Percentiles rank a stretch among this genome's conserved stretches.
Evolutionary conservation across 148 eudicot genomes (phyloP).

Genomic region (Pharnaceum exiguum): DNA sequence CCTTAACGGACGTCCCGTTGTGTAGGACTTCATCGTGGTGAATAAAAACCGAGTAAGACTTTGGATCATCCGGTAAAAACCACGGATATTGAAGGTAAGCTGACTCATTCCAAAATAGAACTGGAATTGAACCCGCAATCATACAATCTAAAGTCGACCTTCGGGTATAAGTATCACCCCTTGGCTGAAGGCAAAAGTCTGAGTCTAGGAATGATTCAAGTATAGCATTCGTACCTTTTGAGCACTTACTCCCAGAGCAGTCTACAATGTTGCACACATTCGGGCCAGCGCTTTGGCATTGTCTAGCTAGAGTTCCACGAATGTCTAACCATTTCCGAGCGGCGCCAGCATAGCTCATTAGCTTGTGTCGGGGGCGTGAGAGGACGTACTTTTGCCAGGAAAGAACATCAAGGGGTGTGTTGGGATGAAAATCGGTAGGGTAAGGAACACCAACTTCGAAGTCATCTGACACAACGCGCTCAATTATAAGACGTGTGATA

Average conservation of each 20-base stretch:
- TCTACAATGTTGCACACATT: constrained; percentile 68
- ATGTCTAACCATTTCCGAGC: constrained; percentile 62
- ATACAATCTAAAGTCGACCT: constrained; percentile 89
- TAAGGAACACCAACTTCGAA: constrained; percentile 68
- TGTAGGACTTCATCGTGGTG: constrained; percentile 64
- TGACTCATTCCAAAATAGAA: constrained; percentile 81
- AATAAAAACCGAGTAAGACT: constrained; percentile 85
- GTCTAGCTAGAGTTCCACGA: constrained; percentile 49
- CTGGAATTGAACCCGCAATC: constrained; percentile 93
- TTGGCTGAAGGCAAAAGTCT: constrained; percentile 78
- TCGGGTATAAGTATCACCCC: constrained; percentile 86
- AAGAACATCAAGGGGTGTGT: constrained; percentile 18
- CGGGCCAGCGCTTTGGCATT: constrained; percentile 43
- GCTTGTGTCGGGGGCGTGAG: constrained; percentile 29
- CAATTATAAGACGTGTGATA: constrained; percentile 54
- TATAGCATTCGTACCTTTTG: constrained; percentile 52
- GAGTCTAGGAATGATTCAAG: constrained; percentile 69
- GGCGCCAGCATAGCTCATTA: constrained; percentile 76
- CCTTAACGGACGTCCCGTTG: constrained; percentile 57
- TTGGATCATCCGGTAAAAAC: constrained; percentile 74
- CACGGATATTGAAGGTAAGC: constrained; percentile 80
- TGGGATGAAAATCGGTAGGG: constrained; percentile 78
- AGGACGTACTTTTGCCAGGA: constrained; percentile 52
- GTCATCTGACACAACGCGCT: constrained; percentile 52
- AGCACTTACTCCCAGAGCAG: constrained; percentile 54